Conservation (phyloP, 192 early-diverging fungal species). For the Podochytrium sp. region DNA sequence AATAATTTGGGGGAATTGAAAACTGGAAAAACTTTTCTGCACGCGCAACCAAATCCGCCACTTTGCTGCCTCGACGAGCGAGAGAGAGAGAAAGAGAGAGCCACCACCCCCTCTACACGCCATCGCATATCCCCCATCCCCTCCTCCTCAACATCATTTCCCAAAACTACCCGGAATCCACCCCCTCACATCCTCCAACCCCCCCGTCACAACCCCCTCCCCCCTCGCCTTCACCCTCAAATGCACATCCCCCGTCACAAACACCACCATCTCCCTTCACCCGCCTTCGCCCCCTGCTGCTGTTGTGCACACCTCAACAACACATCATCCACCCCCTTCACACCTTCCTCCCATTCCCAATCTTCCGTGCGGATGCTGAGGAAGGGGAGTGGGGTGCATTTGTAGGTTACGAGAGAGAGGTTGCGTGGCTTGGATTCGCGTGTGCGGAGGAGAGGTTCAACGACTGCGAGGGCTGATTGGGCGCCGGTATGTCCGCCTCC, state of each 20-base stretch:
- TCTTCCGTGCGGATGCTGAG: slow-evolving; percentile 47
- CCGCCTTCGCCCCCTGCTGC: no score
- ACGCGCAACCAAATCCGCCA: no score
- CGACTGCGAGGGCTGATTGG: slow-evolving; percentile 16
- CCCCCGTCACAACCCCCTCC: slow-evolving; percentile 31
- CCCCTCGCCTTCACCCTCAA: slow-evolving; percentile 48
- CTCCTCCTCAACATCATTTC: no score
- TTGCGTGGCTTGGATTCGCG: slow-evolving; percentile 25
- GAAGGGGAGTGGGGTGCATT: slow-evolving; percentile 38
- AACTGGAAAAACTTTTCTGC: no score
- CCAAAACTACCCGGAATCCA: no score
- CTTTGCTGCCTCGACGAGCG: no score
- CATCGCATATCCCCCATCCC: no score
- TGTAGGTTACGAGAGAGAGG: slow-evolving; percentile 39
- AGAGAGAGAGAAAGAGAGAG: no score
- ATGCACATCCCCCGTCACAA: slow-evolving; percentile 50
- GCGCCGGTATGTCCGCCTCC: slow-evolving; percentile 3
- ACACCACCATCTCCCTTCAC: slow-evolving; percentile 21
- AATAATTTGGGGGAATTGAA: no score
- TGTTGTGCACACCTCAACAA: slow-evolving; percentile 33
- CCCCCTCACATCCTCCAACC: slow-evolving; percentile 20
- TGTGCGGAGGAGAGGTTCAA: slow-evolving; percentile 16
- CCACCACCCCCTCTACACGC: no score
- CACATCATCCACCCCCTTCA: slow-evolving; percentile 43
- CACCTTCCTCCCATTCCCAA: slow-evolving; percentile 28